A percentile compares a stretch with the other conserved stretches of the same genome.
Conservation (phyloP, 23 red algal species). For the Cyanidioschyzon merolae region DNA sequence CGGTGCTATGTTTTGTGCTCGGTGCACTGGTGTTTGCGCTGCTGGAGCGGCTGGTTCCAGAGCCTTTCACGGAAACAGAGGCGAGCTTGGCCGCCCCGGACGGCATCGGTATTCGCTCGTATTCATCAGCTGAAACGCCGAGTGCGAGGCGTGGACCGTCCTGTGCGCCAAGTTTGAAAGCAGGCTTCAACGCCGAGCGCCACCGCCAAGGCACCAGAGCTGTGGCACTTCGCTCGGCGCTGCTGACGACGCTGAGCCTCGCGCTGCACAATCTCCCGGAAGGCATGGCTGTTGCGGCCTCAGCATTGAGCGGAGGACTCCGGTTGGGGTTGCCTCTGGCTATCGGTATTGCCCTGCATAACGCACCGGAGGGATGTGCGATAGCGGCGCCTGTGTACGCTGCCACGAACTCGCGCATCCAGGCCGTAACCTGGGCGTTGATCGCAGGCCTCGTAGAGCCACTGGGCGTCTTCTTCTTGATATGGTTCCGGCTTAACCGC, state of each 20-base stretch:
- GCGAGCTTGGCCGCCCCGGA: neutral
- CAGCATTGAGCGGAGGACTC: constrained; percentile 31
- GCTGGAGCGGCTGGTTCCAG: constrained; percentile 41
- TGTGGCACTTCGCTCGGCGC: constrained; percentile 28
- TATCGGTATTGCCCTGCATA: constrained; percentile 57
- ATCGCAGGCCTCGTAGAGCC: constrained; percentile 62
- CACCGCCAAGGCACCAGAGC: neutral
- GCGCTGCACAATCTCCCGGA: constrained; percentile 57
- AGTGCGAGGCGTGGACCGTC: neutral
- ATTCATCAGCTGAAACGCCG: neutral
- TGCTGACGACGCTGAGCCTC: constrained; percentile 44
- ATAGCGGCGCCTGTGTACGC: constrained; percentile 51
- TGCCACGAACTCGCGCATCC: constrained; percentile 26
- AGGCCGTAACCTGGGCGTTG: constrained; percentile 36
- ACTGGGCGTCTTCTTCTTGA: constrained; percentile 40
- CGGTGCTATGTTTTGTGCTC: neutral
- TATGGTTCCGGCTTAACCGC: constrained; percentile 6
- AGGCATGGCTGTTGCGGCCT: constrained; percentile 49
- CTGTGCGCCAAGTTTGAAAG: neutral
- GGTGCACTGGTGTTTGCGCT: constrained; percentile 35
- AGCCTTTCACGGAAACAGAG: constrained; percentile 22
- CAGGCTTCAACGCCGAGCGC: neutral
- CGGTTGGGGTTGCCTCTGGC: constrained; percentile 55
- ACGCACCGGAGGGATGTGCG: constrained; percentile 66
- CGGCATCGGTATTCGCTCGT: neutral